Evolutionary conservation across 768 basidiomycete species (phyloP), one percentile per base, ranked within the genome.

Genomic region (Royoungia palumana): DNA sequence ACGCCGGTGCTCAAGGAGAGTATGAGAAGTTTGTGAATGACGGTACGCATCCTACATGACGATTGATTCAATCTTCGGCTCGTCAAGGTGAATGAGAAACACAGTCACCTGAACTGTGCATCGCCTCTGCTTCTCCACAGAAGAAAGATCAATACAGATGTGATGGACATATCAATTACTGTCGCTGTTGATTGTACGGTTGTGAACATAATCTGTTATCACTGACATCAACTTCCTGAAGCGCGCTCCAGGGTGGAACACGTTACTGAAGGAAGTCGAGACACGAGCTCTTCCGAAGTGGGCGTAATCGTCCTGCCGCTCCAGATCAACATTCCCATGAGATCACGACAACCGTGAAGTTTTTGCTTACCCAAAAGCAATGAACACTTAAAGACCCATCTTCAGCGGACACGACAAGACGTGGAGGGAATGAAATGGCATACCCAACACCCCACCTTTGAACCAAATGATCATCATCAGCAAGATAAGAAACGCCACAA

Each of bases 51-150:
- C 39, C 57, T 60, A 27, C 30, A 35, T 14, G 21, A 20, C 10
- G 25, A 20, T 11, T 0, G 11, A 8, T 21, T 38, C 14, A 39
- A 17, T 9, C 10, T 16, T 11, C 5, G 6, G 17, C 24, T 50
- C 21, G 8, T 28, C 20, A 14, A 37, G 22, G 13, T 28, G 34
- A 25, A 22, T 12, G 20, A n/a, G 9, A 2, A 14, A 10, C 5
- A 6, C 38, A 10, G 47, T 51, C 25, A 12, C 57, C 39, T 56
- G 39, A 49, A 42, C 20, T 47, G 49, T 35, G 58, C 57, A 9
- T 58, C 44, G n/a, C 41, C 44, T 22, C 54, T 56, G 32, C 58
- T 52, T 49, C 20, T 56, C 54, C 47, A 53, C 16, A 59, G 20
- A 17, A 59, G 24, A 28, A 8, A 27, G 1, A 49, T 53, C 19